Base-by-base conservation (phyloP, 176 grass and related monocot species). In the Bolboschoenus planiculmis region DNA sequence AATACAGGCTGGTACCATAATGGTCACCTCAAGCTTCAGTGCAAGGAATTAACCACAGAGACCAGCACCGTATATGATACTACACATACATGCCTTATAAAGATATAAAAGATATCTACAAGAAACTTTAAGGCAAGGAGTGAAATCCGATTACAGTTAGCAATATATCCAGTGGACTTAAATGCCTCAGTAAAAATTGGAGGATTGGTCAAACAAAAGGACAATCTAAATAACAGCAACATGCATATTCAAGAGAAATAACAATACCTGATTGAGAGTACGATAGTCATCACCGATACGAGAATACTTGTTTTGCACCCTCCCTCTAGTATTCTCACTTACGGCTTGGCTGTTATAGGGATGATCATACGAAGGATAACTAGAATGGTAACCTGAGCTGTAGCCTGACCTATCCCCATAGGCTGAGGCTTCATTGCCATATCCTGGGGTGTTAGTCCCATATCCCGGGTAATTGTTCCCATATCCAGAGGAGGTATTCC, bases 271-370 rank as follows among this genome's bases (percentile, higher is more conserved):
- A 89, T 36, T 84, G 20, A 98, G 20, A 79, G 96, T 90, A 5
- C 75, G 75, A 85, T 91, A 98, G 66, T 98, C 88, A 55, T 98
- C 96, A 3, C 86, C 90, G 26, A 97, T 97, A 89, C 83, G 90
- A 4, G 92, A 85, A 60, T 92, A 94, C 87, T 88, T 94, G 78
- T 77, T 88, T 59, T 91, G 85, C 56, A 92, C 66, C 64, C 88
- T 94, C 59, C 64, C 89, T 0, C 83, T 86, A 37, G 86, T 86
- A 33, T 68, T 94, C 81, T 83, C 90, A 84, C 54, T 92, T 84
- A 53, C 88, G 30, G 86, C 66, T 82, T 65, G 80, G 40, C 14
- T 64, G 56, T 13, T 15, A 10, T 42, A 62, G 70, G 62, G 75
- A 43, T 83, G 64, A 26, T 76, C 47, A n/a, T 89, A 75, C 50